Evolutionary conservation across 495 filamentous ascomycete species (phyloP), one percentile per base, ranked within the genome.

Genomic region (Daldinia childiae): DNA sequence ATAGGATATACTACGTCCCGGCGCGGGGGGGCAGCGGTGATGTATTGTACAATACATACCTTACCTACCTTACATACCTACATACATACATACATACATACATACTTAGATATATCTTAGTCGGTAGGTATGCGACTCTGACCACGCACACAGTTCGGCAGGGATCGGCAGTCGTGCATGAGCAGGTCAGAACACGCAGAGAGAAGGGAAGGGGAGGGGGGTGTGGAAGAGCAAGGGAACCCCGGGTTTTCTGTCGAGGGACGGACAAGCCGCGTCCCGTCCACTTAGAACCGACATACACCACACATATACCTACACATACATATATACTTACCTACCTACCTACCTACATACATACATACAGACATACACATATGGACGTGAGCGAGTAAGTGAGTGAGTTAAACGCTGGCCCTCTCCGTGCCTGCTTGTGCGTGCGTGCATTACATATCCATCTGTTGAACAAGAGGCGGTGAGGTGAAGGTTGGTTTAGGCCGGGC

Each of bases 101-200:
- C 29, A 32, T 32, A 34, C 9, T 34, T 11, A 7, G 1, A 14
- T 36, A 36, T 36, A 36, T 36, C 34, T 48, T 48, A 24, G 43
- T 48, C 17, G 30, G 27, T 57, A 54, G 66, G 67, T 67, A 71
- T 74, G 67, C 60, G 59, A 71, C 63, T 64, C 72, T 74, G 67
- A 69, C 71, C 70, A 69, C 51, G 66, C 66, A 70, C 71, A 39
- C 38, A 68, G 63, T 32, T 66, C 72, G 63, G 72, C 65, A 74
- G 67, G 66, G 72, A 74, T 74, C 72, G 72, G 72, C 72, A 74
- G 64, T 62, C 39, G 58, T 74, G 71, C 71, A 71, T 74, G 67
- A 71, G 72, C 67, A 74, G 59, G 66, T 69, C 66, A 73, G 71
- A 62, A 55, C 62, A 73, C 48, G 65, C 70, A 48, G 19, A 24